Conservation (phyloP, 352 stramenopile species). For the Phytophthora capsici region DNA sequence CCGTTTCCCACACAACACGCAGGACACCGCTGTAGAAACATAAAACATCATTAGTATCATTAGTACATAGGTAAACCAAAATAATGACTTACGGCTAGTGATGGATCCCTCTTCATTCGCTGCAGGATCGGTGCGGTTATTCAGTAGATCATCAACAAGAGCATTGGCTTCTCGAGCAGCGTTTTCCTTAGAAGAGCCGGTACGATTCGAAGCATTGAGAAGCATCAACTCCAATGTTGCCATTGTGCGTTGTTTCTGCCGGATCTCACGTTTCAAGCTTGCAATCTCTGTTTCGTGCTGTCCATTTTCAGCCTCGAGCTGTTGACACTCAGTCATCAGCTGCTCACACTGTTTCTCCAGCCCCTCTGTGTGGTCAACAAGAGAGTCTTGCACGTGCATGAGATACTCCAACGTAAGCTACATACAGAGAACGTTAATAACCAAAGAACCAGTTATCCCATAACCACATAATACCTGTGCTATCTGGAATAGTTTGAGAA, state of each 20-base stretch:
- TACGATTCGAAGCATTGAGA: constrained; percentile 55
- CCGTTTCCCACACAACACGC: constrained; percentile 76
- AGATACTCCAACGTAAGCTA: constrained; percentile 86
- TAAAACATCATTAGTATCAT: background rate
- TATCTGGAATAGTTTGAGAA: constrained; percentile 89
- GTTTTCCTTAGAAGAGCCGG: constrained; percentile 45
- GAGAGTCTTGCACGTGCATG: constrained; percentile 84
- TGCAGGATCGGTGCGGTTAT: background rate
- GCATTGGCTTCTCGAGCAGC: constrained; percentile 36
- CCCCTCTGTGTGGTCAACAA: constrained; percentile 66
- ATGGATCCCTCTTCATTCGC: constrained; percentile 34
- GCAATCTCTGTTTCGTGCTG: constrained; percentile 63
- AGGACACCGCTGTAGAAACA: constrained; percentile 43
- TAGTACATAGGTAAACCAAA: too few relatives aligned
- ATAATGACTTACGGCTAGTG: constrained; percentile 34
- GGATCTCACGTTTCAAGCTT: constrained; percentile 78
- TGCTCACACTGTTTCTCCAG: constrained; percentile 76
- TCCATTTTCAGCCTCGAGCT: constrained; percentile 69
- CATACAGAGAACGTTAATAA: background rate
- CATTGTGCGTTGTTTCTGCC: constrained; percentile 83
- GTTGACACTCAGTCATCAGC: constrained; percentile 63
- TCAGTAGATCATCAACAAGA: constrained; percentile 46
- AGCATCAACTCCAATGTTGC: constrained; percentile 85
- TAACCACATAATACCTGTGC: constrained; percentile 52
- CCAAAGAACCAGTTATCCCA: too few relatives aligned